These are phyloP conservation scores for Medicago truncatula DNA, from an alignment of 306 rosid genomes.

Conservation along the genomic window MtrunA17r5.0-ANR NC_053045.1:7544501-7545000, in stretches of 20 bases:
- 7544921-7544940: no score
- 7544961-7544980: background rate
- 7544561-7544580: conserved; percentile 80
- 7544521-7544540: conserved; percentile 57
- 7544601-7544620: conserved; percentile 55
- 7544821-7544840: background rate
- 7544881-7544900: background rate
- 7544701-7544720: background rate
- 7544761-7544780: conserved; percentile 53
- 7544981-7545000: background rate
- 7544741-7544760: conserved; percentile 54
- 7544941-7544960: background rate
- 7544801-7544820: conserved; percentile 77
- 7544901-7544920: no score
- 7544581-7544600: conserved; percentile 59
- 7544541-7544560: conserved; percentile 61
- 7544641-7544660: background rate
- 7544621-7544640: background rate
- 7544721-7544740: conserved; percentile 38
- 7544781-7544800: conserved; percentile 57
- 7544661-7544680: no score
- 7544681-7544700: background rate
- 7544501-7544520: conserved; percentile 37
- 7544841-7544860: background rate
- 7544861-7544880: background rate